These are phyloP conservation scores for Sporothrix phasma DNA, from an alignment of 2,329 filamentous ascomycete species.

Conservation along the genomic window DNA sequence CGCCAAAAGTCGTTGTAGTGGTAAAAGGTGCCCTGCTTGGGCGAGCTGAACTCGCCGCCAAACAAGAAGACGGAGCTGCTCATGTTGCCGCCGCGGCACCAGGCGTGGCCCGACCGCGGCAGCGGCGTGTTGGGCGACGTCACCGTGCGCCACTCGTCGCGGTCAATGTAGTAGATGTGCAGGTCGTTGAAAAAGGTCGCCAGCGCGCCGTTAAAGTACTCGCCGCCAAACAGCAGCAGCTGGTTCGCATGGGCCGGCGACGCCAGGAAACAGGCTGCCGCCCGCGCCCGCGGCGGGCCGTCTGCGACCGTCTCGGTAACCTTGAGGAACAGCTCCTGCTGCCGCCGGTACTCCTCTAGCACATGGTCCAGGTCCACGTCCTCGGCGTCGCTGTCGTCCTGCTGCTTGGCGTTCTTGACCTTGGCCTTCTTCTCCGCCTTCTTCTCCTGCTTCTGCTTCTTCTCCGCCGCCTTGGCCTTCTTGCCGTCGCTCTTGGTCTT, in stretches of 20 bases:
- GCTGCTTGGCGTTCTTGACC: constrained; percentile 58
- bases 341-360: constrained; percentile 82
- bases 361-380: constrained; percentile 90
- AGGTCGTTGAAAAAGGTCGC: constrained; percentile 63
- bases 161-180: constrained; percentile 64
- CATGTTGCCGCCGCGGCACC: constrained; percentile 77
- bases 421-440: constrained; percentile 84
- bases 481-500: constrained; percentile 34
- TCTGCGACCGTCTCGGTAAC: constrained; percentile 70
- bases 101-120: constrained; percentile 86
- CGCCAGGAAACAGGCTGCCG: constrained; percentile 72
- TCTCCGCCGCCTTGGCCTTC: constrained; percentile 45
- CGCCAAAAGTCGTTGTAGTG: constrained; percentile 99
- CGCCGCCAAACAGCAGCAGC: constrained; percentile 84
- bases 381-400: constrained; percentile 79
- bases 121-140: constrained; percentile 86
- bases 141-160: constrained; percentile 82
- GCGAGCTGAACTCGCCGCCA: constrained; percentile 90
- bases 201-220: constrained; percentile 87
- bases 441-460: constrained; percentile 71
- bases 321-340: constrained; percentile 89
- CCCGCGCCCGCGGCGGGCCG: constrained; percentile 64
- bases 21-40: constrained; percentile 97
- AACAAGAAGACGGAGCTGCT: constrained; percentile 81
- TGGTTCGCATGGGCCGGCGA: constrained; percentile 81